phyloP scores from a whole-genome alignment of 495 filamentous ascomycete genomes.

The Xylaria sp. region DNA sequence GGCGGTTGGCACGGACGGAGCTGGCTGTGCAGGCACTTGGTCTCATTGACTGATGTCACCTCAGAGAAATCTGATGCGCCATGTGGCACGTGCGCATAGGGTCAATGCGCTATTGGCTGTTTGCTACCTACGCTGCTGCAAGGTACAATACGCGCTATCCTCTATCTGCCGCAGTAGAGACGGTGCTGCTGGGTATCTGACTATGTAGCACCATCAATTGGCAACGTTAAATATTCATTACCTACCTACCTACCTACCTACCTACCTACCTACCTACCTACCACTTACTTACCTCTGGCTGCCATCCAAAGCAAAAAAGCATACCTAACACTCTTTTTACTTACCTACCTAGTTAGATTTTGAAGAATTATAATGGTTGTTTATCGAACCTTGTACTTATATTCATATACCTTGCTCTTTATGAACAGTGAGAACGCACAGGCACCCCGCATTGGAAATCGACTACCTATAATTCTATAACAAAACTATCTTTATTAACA shows the following conservation, averaged over 20 bases:
- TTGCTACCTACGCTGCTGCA: constrained; percentile 8
- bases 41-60: constrained; percentile 27
- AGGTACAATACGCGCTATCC: neutral
- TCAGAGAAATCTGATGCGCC: constrained; percentile 9
- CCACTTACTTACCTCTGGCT: neutral
- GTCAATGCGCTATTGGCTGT: neutral
- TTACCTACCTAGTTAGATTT: neutral
- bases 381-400: neutral
- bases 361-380: neutral
- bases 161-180: neutral
- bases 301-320: too few relatives aligned
- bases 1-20: too few relatives aligned
- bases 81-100: constrained; percentile 20
- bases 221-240: too few relatives aligned
- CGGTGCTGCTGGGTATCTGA: neutral
- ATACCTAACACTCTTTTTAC: too few relatives aligned
- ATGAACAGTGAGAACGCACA: too few relatives aligned
- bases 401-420: neutral
- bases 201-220: too few relatives aligned
- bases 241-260: neutral
- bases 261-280: neutral
- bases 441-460: too few relatives aligned
- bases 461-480: too few relatives aligned
- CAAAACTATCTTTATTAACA: too few relatives aligned
- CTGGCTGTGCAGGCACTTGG: neutral